Evolutionary conservation across 257 asterid genomes (phyloP).

Genomic region (Fraxinus anomala): DNA sequence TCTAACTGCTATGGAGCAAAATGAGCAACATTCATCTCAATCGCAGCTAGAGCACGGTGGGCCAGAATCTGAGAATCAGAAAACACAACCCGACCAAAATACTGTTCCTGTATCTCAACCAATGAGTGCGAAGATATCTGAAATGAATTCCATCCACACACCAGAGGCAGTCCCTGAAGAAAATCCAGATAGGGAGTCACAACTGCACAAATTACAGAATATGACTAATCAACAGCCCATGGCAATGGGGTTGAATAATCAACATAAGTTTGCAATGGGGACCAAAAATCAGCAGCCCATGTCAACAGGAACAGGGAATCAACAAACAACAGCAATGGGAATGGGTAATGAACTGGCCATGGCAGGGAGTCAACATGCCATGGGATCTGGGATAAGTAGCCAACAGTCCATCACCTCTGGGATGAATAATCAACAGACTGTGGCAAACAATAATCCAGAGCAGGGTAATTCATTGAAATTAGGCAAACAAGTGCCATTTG

Average conservation of each 20-base stretch:
- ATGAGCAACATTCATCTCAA: constrained; percentile 48
- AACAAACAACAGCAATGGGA: constrained; percentile 33
- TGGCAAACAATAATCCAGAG: constrained; percentile 39
- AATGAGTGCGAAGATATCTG: constrained; percentile 41
- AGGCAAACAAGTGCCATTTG: constrained; percentile 92
- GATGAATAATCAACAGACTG: constrained; percentile 39
- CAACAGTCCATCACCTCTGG: constrained; percentile 45
- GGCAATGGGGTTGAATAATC: constrained; percentile 43
- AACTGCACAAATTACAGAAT: constrained; percentile 47
- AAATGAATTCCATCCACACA: constrained; percentile 41
- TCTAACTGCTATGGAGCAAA: constrained; percentile 38
- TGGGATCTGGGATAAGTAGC: constrained; percentile 38
- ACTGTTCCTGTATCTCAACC: constrained; percentile 46
- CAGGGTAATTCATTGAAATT: constrained; percentile 42
- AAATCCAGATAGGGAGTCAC: constrained; percentile 52
- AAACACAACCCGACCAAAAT: constrained; percentile 44
- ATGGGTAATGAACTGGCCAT: constrained; percentile 34
- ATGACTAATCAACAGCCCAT: constrained; percentile 43
- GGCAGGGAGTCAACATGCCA: constrained; percentile 36
- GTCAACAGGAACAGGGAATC: constrained; percentile 42
- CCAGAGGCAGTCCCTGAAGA: constrained; percentile 38
- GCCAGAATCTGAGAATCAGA: constrained; percentile 49
- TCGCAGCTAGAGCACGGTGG: constrained; percentile 42
- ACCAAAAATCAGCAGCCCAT: constrained; percentile 49
- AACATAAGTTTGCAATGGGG: constrained; percentile 40